Evolutionary conservation across 257 asterid genomes (phyloP), one percentile per base, ranked within the genome.

Genomic region (Nemophila menziesii): DNA sequence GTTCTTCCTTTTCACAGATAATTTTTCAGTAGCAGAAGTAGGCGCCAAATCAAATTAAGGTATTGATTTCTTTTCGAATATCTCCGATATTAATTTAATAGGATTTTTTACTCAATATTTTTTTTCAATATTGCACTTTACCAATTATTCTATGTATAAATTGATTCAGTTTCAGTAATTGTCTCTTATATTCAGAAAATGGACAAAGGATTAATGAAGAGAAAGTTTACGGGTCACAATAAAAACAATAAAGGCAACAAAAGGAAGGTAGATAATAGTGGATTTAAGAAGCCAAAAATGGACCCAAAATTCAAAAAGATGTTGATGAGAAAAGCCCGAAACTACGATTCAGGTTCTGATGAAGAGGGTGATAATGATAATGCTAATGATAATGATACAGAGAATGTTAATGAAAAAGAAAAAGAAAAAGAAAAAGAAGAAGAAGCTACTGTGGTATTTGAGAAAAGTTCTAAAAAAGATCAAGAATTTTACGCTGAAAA

Each of bases 271-370:
- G 36, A 44, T 5, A 24, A 36, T n/a, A 1, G 10, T 9, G 51
- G 21, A 5, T 21, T 43, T 20, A 37, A 9, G 11, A 43, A 54
- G 51, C 26, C 27, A 39, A 77, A 57, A 43, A 57, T 78, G 19
- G 90, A 74, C 34, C 49, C 49, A 13, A 79, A 47, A 57, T 66
- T 62, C 92, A 74, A 55, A 22, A 84, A 62, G 54, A 24, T 76
- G 63, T 72, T 64, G 38, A 74, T 69, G 67, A 90, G 62, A 57
- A 79, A 75, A 49, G 93, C 75, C 12, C 68, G 85, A 63, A 85
- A 81, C 34, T 84, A 89, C 63, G 72, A 89, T 62, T 89, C 98
- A 0, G 94, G 67, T 38, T 79, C 66, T 8, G 87, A 74, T 4
- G 92, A 33, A 3, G 63, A 20, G 8, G 51, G n/a, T 29, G 9